Conservation (phyloP, 2,329 filamentous ascomycete species). For the Phyllachora maydis region DNA sequence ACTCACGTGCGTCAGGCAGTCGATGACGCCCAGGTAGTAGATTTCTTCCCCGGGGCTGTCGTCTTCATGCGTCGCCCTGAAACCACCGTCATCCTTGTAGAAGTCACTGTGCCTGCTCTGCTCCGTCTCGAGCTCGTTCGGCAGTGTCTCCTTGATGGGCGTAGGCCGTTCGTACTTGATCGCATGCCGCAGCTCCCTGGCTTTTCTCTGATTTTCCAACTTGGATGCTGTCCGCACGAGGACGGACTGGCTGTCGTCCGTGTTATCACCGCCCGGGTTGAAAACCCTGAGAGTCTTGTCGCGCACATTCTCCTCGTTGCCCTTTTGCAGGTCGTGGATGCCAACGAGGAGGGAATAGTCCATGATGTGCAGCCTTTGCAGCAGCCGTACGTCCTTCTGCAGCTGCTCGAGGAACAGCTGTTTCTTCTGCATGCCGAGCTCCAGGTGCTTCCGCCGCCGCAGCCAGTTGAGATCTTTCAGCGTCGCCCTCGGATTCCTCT, state of each 20-base stretch:
- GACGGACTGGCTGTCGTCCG: slow-evolving; percentile 34
- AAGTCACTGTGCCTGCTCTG: slow-evolving; percentile 60
- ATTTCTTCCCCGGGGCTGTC: slow-evolving; percentile 72
- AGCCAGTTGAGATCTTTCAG: slow-evolving; percentile 96
- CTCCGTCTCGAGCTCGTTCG: slow-evolving; percentile 64
- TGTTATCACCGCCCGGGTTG: slow-evolving; percentile 57
- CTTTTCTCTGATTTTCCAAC: slow-evolving; percentile 77
- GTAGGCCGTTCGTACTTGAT: slow-evolving; percentile 84
- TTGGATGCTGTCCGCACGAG: slow-evolving; percentile 85
- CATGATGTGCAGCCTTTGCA: slow-evolving; percentile 90
- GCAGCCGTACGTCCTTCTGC: slow-evolving; percentile 62
- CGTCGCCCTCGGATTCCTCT: slow-evolving; percentile 77
- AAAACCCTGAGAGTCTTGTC: slow-evolving; percentile 86
- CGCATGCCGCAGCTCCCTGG: slow-evolving; percentile 74
- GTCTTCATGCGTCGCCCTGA: slow-evolving; percentile 82
- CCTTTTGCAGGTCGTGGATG: slow-evolving; percentile 74
- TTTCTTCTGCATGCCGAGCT: slow-evolving; percentile 80
- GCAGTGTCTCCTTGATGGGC: slow-evolving; percentile 86
- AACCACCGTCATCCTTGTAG: slow-evolving; percentile 84
- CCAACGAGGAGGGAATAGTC: slow-evolving; percentile 93
- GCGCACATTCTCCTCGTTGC: slow-evolving; percentile 86
- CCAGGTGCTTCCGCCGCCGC: slow-evolving; percentile 62
- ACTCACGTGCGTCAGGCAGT: slow-evolving; percentile 90
- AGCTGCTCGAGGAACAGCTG: slow-evolving; percentile 76
- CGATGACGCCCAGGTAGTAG: slow-evolving; percentile 96